A percentile compares a stretch with the other conserved stretches of the same genome.
Evolutionary conservation across 2,329 filamentous ascomycete species (phyloP).

Genomic region (Aspergillus thermomutatus): DNA sequence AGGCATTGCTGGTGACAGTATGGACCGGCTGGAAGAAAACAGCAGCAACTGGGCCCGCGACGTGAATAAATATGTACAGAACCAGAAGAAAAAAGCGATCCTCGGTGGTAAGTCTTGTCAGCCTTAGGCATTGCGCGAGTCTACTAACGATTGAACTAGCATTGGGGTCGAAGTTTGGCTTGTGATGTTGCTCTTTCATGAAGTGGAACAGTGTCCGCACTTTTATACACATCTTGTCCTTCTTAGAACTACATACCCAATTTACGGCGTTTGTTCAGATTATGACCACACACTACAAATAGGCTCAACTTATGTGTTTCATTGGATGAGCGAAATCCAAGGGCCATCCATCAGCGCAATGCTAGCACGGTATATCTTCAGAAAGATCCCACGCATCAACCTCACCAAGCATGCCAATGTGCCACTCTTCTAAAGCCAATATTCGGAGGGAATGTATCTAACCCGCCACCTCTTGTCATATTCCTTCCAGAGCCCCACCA

Average conservation of each 20-base stretch:
- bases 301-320: background rate
- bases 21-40: slow-evolving; percentile 77
- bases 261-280: background rate
- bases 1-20: slow-evolving; percentile 74
- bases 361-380: background rate
- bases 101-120: slow-evolving; percentile 54
- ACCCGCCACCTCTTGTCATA: background rate
- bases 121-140: background rate
- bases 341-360: background rate
- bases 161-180: slow-evolving; percentile 42
- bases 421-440: background rate
- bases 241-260: background rate
- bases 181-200: slow-evolving; percentile 23
- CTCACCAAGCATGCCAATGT: background rate
- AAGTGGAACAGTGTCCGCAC: background rate
- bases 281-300: background rate
- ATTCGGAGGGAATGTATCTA: background rate
- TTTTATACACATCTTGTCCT: background rate
- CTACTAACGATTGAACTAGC: slow-evolving; percentile 22
- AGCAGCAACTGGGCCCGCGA: slow-evolving; percentile 83
- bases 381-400: background rate
- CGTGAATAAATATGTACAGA: slow-evolving; percentile 78
- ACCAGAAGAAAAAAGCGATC: slow-evolving; percentile 83
- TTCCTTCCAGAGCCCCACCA: background rate
- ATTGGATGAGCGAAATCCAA: background rate